phyloP scores from a whole-genome alignment of 768 basidiomycete species.

The Hypholoma sublateritium region DNA sequence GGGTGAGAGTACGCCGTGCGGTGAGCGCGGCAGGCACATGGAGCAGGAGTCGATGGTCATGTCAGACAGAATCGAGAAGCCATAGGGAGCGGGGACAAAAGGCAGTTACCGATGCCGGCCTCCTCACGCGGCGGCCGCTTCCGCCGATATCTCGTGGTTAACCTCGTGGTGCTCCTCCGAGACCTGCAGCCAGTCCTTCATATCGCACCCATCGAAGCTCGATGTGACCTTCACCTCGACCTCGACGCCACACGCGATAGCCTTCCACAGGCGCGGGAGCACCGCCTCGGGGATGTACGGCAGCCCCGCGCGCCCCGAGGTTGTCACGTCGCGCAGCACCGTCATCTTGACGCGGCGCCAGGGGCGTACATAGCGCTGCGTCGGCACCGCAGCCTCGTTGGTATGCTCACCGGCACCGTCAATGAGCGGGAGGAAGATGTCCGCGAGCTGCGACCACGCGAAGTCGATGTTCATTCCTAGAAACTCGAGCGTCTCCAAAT shows the following conservation, averaged over 20 bases:
- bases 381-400: no score
- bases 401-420: not conserved
- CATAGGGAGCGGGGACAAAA: not conserved
- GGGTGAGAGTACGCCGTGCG: no score
- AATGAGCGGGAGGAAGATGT: not conserved
- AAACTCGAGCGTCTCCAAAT: conserved; percentile 5
- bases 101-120: not conserved
- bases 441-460: not conserved
- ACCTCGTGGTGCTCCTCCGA: conserved; percentile 1
- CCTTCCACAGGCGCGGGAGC: not conserved
- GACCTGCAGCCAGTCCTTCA: not conserved
- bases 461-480: not conserved
- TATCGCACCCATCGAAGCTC: not conserved
- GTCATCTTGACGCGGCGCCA: conserved; percentile 3
- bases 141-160: not conserved
- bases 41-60: no score
- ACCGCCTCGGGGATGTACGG: conserved; percentile 2
- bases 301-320: not conserved
- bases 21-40: no score
- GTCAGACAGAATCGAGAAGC: no score
- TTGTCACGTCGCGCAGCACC: not conserved
- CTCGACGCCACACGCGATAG: not conserved
- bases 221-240: not conserved
- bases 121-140: not conserved
- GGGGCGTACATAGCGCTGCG: not conserved